These are phyloP conservation scores for Penicillium decumbens DNA, from an alignment of 2,329 filamentous ascomycete species.

Conservation along the genomic window DNA sequence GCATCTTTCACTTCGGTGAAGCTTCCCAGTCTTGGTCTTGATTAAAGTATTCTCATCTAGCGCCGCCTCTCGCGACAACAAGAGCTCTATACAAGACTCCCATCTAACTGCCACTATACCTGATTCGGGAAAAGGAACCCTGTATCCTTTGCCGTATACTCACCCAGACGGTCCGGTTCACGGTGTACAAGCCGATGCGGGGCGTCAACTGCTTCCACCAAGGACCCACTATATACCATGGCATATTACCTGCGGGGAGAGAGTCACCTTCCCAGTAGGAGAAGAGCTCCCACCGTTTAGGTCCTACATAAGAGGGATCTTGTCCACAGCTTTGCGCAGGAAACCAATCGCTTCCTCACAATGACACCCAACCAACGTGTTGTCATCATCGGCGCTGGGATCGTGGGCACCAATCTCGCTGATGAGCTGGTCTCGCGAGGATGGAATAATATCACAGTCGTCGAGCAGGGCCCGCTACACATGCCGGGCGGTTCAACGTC, in stretches of 20 bases:
- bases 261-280: constrained; percentile 4
- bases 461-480: constrained; percentile 59
- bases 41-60: neutral
- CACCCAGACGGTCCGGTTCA: constrained; percentile 4
- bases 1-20: neutral
- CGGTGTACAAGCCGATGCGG: constrained; percentile 14
- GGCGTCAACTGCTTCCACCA: constrained; percentile 5
- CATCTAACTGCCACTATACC: neutral
- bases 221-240: constrained; percentile 6
- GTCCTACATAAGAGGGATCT: constrained; percentile 11
- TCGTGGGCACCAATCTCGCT: constrained; percentile 60
- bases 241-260: constrained; percentile 7
- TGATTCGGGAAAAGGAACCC: constrained; percentile 4
- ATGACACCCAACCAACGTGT: constrained; percentile 45
- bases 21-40: neutral
- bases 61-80: neutral
- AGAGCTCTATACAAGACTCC: neutral
- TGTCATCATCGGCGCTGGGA: constrained; percentile 60
- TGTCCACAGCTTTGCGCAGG: constrained; percentile 4
- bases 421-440: constrained; percentile 60
- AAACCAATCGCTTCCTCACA: constrained; percentile 3
- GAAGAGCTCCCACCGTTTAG: constrained; percentile 1
- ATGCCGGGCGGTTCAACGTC: constrained; percentile 64
- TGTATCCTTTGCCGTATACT: constrained; percentile 10
- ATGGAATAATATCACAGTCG: constrained; percentile 60